Evolutionary conservation across 257 asterid genomes (phyloP).

Genomic region (Nicotiana attenuata): DNA sequence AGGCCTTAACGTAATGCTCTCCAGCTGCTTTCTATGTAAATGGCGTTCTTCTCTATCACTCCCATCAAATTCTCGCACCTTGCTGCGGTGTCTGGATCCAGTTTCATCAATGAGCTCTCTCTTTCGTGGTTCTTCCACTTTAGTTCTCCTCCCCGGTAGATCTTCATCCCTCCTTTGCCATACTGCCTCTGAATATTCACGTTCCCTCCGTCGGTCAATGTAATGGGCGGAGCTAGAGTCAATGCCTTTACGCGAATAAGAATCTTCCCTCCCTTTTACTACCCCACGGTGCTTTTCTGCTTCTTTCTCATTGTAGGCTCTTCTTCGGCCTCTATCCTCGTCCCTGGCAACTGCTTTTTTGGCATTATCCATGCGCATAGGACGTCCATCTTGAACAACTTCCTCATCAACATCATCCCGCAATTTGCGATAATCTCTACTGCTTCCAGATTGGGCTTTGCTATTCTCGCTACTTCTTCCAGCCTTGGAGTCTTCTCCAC

Average conservation of each 20-base stretch:
- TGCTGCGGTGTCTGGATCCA: slow-evolving; percentile 49
- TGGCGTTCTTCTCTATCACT: slow-evolving; percentile 54
- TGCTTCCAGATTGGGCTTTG: slow-evolving; percentile 75
- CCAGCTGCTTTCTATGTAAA: slow-evolving; percentile 53
- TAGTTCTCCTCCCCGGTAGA: slow-evolving; percentile 47
- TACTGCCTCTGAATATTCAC: slow-evolving; percentile 56
- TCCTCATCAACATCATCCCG: slow-evolving; percentile 58
- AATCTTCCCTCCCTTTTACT: slow-evolving; percentile 58
- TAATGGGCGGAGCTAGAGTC: slow-evolving; percentile 44
- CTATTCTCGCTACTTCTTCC: slow-evolving; percentile 68
- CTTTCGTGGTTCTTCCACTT: slow-evolving; percentile 56
- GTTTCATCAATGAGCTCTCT: slow-evolving; percentile 57
- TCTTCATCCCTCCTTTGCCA: slow-evolving; percentile 66
- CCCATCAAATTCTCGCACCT: slow-evolving; percentile 60
- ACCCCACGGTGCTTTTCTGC: slow-evolving; percentile 38
- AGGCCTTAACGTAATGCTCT: slow-evolving; percentile 55
- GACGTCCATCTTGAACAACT: slow-evolving; percentile 55
- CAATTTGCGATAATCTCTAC: slow-evolving; percentile 45
- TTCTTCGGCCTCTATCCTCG: slow-evolving; percentile 42
- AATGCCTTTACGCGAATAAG: slow-evolving; percentile 45
- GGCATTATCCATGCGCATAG: slow-evolving; percentile 27
- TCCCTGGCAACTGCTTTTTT: slow-evolving; percentile 42
- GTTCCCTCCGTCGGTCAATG: slow-evolving; percentile 62
- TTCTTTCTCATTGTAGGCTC: slow-evolving; percentile 53
- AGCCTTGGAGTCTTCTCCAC: slow-evolving; percentile 53